Base-by-base conservation (phyloP, 495 filamentous ascomycete genomes). In the Neurospora tetrasperma region DNA sequence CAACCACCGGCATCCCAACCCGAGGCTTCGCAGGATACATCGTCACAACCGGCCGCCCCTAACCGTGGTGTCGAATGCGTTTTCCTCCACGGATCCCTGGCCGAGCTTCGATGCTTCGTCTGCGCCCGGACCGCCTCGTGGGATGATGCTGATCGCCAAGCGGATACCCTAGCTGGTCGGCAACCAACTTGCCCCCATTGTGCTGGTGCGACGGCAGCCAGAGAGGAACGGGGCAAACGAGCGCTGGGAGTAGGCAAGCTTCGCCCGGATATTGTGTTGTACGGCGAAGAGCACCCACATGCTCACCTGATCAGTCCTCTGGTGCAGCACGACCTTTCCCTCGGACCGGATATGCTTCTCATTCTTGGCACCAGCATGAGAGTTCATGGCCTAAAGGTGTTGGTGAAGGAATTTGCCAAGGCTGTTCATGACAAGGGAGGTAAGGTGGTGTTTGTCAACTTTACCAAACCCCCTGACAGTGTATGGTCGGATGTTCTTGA, bases 241-340 rank as follows among this genome's bases (percentile, higher is more conserved):
- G 88, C 87, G 0, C 84, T 90, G 2, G 87, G 87, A 6, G 82
- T 92, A 12, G 90, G 90, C 70, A 85, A 86, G 68, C 80, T 88
- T 6, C 81, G 90, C n/a, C 90, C 90, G 0, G 89, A 92, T 73
- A 89, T 92, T 70, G 90, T 92, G 0, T 79, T 92, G 0, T 92
- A 92, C 74, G 89, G 89, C 6, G 90, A 92, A 73, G 90, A 91
- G 46, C 90, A 92, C 72, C 90, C 90, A 0, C 83, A 86, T n/a
- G 87, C 88, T 0, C 86, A 91, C 76, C 80, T 87, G 20, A 87
- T 92, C 71, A 87, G 85, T 12, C 84, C 84, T 5, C 84, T 92
- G 11, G 84, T 89, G 5, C 86, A 89, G n/a, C 85, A 90, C 44
- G 90, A 92, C 74, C 83, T 90, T 6, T 84, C 84, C 18, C 80